Base-by-base conservation (phyloP, 2,329 filamentous ascomycete species). In the Tolypocladium pustulatum region DNA sequence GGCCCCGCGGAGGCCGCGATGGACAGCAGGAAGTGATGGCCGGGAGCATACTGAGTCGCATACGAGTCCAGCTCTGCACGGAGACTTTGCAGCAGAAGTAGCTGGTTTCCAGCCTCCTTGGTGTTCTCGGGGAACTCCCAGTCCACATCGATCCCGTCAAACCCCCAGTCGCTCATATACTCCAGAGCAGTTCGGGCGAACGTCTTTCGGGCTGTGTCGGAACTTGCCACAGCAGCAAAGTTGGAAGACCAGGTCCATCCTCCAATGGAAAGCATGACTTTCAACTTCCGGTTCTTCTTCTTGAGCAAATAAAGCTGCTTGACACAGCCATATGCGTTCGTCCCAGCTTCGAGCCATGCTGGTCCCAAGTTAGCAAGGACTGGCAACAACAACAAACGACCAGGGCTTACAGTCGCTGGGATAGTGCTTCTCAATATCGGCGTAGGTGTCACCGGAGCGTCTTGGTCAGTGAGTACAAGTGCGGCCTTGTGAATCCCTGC, bases 181-280 rank as follows among this genome's bases (percentile, higher is more conserved):
- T 77, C 72, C 0, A 92, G 86, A 0, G 89, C 84, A 4, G 81
- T 82, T 46, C 80, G 72, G 2, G 90, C 91, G 71, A 96, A 96
- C 0, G 66, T 81, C 22, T 77, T 71, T n/a, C 90, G 80, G 3
- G 63, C 62, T 4, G 77, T 72, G 0, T 79, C 77, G 0, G 86
- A 87, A 59, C 81, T 83, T 7, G 85, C 83, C 0, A 86, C 85
- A 1, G 76, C 75, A 0, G 87, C 77, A 67, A 95, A 91, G 68
- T 89, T 89, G 62, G 80, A 73, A 0, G 87, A 90, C 71, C 89
- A 93, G 0, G 88, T 91, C 88, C 88, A 93, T 30, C 91, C 90
- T 40, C 90, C 91, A 63, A 95, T 90, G 41, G 83, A 38, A 88
- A 95, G 80, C 25, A 93, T 76, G 1, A 87, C 78, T 67, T 94